These are phyloP conservation scores for Rhizophlyctis rosea DNA, from an alignment of 192 early-diverging fungal species.

Conservation along the genomic window DNA sequence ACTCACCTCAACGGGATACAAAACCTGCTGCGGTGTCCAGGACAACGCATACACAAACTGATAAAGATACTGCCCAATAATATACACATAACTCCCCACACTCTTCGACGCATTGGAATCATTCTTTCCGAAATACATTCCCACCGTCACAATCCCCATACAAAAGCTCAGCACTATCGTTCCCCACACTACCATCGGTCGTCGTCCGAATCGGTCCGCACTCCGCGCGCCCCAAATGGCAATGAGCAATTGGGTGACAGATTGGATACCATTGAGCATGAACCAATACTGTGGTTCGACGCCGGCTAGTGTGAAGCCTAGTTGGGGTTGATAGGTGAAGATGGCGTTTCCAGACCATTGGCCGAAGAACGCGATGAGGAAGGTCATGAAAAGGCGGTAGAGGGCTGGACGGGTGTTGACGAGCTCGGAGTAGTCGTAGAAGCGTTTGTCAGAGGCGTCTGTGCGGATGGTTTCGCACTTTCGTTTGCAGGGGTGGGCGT, in stretches of 20 bases:
- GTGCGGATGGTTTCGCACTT: too few relatives aligned
- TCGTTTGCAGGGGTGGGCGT: too few relatives aligned
- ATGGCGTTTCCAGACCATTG: slow-evolving; percentile 42
- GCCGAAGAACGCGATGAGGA: slow-evolving; percentile 38
- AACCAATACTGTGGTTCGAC: slow-evolving; percentile 28
- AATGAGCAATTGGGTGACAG: slow-evolving; percentile 26
- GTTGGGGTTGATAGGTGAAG: slow-evolving; percentile 17
- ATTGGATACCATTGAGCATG: slow-evolving; percentile 31
- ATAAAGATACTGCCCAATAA: slow-evolving; percentile 39
- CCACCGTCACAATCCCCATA: slow-evolving; percentile 19
- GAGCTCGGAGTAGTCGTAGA: slow-evolving; percentile 19
- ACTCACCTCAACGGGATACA: slow-evolving; percentile 52
- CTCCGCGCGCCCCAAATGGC: slow-evolving; percentile 36
- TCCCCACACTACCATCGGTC: slow-evolving; percentile 33
- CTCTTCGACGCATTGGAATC: background rate
- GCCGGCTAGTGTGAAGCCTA: slow-evolving; percentile 26
- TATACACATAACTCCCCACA: too few relatives aligned
- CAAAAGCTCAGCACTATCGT: slow-evolving; percentile 10
- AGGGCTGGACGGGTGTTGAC: slow-evolving; percentile 18
- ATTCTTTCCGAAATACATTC: background rate
- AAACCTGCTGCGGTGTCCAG: slow-evolving; percentile 46
- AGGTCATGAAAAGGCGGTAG: slow-evolving; percentile 23
- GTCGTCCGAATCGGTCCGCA: slow-evolving; percentile 44
- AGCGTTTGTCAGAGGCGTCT: too few relatives aligned
- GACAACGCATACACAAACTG: slow-evolving; percentile 45